A percentile compares a stretch with the other conserved stretches of the same genome.
phyloP scores from a whole-genome alignment of 176 grass and related monocot species.

The Oryza brachyantha region DNA sequence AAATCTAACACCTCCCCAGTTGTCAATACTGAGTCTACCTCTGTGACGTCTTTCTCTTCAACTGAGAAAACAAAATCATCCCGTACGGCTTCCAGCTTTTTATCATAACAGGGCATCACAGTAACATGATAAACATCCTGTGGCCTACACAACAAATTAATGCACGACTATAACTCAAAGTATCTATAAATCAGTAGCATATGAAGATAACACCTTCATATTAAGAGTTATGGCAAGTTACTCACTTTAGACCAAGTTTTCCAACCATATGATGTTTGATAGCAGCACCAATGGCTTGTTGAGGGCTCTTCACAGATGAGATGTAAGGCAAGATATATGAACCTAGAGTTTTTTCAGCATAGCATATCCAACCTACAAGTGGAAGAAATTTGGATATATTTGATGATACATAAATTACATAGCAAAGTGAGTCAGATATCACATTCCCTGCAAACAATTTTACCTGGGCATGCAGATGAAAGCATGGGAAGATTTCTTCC shows the following conservation, averaged over 20 bases:
- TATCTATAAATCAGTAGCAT: background rate
- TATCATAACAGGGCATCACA: constrained; percentile 99
- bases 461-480: constrained; percentile 96
- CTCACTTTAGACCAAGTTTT: constrained; percentile 76
- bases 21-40: constrained; percentile 95
- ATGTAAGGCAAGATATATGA: constrained; percentile 94
- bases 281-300: constrained; percentile 81
- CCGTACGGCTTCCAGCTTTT: constrained; percentile 91
- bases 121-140: constrained; percentile 90
- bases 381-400: background rate
- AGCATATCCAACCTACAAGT: constrained; percentile 89
- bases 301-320: constrained; percentile 97
- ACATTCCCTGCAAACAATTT: background rate
- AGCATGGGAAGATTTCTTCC: constrained; percentile 68
- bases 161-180: background rate
- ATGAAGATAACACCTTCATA: constrained; percentile 13
- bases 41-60: constrained; percentile 64
- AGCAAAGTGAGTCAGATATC: background rate
- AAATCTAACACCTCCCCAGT: constrained; percentile 94
- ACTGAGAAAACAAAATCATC: constrained; percentile 80
- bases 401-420: background rate
- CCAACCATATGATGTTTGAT: constrained; percentile 78
- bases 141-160: constrained; percentile 36
- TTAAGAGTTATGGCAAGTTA: constrained; percentile 22
- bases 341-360: constrained; percentile 99